Conservation (phyloP, 2,329 filamentous ascomycete species). For the Zasmidium cellare region DNA sequence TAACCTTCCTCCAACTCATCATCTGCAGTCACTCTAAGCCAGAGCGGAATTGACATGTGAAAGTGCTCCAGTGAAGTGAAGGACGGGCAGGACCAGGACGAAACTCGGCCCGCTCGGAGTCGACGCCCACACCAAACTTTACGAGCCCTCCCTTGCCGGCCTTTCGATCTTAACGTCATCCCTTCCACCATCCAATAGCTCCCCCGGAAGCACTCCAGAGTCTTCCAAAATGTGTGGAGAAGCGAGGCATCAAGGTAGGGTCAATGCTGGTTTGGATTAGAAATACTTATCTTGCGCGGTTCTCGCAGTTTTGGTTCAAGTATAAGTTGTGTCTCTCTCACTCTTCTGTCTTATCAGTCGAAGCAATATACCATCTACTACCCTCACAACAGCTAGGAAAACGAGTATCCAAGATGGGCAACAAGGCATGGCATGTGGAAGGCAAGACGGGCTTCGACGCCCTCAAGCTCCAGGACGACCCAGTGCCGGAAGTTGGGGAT, state of each 20-base stretch:
- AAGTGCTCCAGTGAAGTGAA: not conserved
- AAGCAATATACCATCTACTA: not conserved
- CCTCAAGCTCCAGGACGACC: slow-evolving; percentile 56
- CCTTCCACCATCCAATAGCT: not conserved
- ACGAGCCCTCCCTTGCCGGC: not conserved
- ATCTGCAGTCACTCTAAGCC: too few species aligned
- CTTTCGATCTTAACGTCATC: not conserved
- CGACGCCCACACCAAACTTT: not conserved
- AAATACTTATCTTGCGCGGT: not conserved
- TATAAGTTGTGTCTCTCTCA: too few species aligned
- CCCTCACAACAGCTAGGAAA: not conserved
- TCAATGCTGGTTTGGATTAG: not conserved
- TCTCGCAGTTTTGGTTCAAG: too few species aligned
- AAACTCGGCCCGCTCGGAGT: not conserved
- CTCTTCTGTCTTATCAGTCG: not conserved
- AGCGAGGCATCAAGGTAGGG: not conserved
- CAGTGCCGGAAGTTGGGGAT: slow-evolving; percentile 64
- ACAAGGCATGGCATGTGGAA: slow-evolving; percentile 53
- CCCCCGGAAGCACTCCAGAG: not conserved
- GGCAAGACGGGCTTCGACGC: slow-evolving; percentile 60
- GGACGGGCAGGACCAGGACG: not conserved
- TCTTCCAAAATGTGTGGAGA: not conserved
- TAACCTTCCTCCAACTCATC: too few species aligned
- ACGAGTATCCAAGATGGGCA: slow-evolving; percentile 15
- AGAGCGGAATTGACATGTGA: not conserved